Evolutionary conservation across 2,329 filamentous ascomycete genomes (phyloP).

Genomic region (Pseudogymnoascus sp.): DNA sequence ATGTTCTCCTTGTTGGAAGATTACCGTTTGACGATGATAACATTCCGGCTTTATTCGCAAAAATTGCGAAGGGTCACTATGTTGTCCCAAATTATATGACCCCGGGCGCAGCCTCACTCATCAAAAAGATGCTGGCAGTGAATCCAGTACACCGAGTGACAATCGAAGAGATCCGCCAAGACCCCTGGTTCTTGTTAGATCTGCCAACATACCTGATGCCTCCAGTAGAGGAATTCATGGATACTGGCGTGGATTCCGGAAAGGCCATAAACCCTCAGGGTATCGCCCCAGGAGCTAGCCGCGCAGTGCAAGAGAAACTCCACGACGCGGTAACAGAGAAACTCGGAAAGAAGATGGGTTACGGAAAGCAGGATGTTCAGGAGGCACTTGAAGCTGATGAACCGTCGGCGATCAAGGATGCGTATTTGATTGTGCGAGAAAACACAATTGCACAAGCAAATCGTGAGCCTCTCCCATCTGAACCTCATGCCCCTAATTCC

Average conservation of each 20-base stretch:
- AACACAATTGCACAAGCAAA: slow-evolving; percentile 89
- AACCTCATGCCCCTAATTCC: background rate
- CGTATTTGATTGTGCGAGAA: slow-evolving; percentile 94
- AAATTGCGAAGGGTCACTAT: slow-evolving; percentile 92
- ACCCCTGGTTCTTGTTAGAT: slow-evolving; percentile 88
- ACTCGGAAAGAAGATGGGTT: slow-evolving; percentile 96
- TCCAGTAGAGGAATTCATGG: slow-evolving; percentile 83
- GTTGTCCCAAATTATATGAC: slow-evolving; percentile 88
- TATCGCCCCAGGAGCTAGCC: slow-evolving; percentile 69
- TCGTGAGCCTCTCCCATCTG: slow-evolving; percentile 50
- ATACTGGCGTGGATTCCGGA: slow-evolving; percentile 87
- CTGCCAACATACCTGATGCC: slow-evolving; percentile 79
- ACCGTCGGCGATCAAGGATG: slow-evolving; percentile 96
- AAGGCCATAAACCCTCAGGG: slow-evolving; percentile 79
- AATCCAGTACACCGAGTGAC: slow-evolving; percentile 92
- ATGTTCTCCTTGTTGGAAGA: slow-evolving; percentile 70
- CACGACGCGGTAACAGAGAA: slow-evolving; percentile 91
- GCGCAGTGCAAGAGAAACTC: slow-evolving; percentile 76
- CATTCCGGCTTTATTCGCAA: slow-evolving; percentile 93
- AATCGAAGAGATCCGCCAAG: slow-evolving; percentile 83
- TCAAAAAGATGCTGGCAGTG: slow-evolving; percentile 89
- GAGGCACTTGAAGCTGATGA: slow-evolving; percentile 87
- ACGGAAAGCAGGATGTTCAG: slow-evolving; percentile 87
- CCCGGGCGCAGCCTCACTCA: slow-evolving; percentile 68
- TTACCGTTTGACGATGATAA: slow-evolving; percentile 98